These are phyloP conservation scores for Fusarium pininemorale DNA, from an alignment of 2,329 filamentous ascomycete genomes.

Conservation along the genomic window DNA sequence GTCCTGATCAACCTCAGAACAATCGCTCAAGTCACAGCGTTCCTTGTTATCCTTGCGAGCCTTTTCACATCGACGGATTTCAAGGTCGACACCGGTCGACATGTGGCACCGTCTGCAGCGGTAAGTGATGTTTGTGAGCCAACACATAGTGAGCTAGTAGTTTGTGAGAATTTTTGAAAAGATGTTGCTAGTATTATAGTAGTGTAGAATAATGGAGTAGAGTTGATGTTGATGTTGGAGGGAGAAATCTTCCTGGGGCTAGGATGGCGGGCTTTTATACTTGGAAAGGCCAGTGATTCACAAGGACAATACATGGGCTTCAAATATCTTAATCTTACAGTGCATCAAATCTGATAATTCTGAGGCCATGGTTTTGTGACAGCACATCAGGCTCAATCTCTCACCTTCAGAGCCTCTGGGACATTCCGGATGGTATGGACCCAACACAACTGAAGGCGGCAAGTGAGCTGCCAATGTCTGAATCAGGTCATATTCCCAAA, in stretches of 20 bases:
- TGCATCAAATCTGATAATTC: accelerated
- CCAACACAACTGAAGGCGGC: not conserved
- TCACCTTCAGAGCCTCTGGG: not conserved
- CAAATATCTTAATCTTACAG: accelerated
- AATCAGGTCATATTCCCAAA: not conserved
- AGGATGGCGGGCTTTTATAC: not conserved
- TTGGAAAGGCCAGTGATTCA: not conserved
- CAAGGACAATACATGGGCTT: accelerated
- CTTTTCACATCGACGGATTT: not conserved
- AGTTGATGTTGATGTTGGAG: no score
- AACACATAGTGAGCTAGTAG: not conserved
- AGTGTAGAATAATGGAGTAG: no score
- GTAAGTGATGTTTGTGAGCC: not conserved
- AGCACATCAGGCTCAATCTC: accelerated
- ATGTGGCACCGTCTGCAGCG: not conserved
- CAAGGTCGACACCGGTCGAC: not conserved
- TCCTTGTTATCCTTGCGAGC: not conserved
- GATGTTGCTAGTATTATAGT: not conserved
- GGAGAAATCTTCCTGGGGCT: not conserved
- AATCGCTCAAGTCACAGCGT: not conserved
- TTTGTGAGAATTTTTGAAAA: no score
- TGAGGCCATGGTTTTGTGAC: accelerated
- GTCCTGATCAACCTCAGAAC: not conserved
- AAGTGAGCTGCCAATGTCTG: no score
- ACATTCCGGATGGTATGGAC: no score